Percentiles rank a stretch among this genome's conserved stretches.
phyloP scores from a whole-genome alignment of 1,284 basidiomycete genomes.

The Trichosporon inkin region DNA sequence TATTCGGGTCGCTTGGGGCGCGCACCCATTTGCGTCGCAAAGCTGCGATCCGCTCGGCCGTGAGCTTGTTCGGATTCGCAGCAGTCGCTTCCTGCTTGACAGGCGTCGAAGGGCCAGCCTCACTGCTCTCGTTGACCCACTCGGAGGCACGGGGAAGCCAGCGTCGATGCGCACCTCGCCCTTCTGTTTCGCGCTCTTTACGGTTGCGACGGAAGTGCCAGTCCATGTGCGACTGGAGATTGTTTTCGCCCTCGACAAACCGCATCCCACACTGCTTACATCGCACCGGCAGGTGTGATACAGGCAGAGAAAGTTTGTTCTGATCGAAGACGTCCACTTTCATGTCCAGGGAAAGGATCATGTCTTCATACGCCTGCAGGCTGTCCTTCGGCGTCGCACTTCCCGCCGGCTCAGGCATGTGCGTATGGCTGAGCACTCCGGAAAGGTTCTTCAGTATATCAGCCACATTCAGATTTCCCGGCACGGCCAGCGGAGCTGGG shows the following conservation, averaged over 20 bases:
- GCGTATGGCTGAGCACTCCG: conserved; percentile 53
- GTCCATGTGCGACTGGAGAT: conserved; percentile 85
- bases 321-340: conserved; percentile 68
- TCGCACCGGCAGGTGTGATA: conserved; percentile 69
- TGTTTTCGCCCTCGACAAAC: conserved; percentile 70
- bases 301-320: conserved; percentile 63
- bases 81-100: conserved; percentile 7
- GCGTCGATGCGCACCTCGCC: conserved; percentile 81
- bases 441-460: conserved; percentile 43
- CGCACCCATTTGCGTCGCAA: conserved; percentile 75
- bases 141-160: conserved; percentile 86
- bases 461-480: conserved; percentile 30
- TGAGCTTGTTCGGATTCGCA: conserved; percentile 34
- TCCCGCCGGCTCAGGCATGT: conserved; percentile 52
- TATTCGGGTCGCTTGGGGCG: conserved; percentile 67
- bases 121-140: conserved; percentile 66
- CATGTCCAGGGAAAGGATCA: conserved; percentile 65
- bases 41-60: conserved; percentile 69
- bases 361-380: conserved; percentile 65
- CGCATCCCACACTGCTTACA: conserved; percentile 93
- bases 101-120: conserved; percentile 34
- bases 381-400: conserved; percentile 47
- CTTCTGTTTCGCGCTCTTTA: conserved; percentile 75
- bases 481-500: conserved; percentile 9
- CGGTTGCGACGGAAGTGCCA: conserved; percentile 96